Base-by-base conservation (phyloP, 129 eudicot genomes). In the Erigeron canadensis region DNA sequence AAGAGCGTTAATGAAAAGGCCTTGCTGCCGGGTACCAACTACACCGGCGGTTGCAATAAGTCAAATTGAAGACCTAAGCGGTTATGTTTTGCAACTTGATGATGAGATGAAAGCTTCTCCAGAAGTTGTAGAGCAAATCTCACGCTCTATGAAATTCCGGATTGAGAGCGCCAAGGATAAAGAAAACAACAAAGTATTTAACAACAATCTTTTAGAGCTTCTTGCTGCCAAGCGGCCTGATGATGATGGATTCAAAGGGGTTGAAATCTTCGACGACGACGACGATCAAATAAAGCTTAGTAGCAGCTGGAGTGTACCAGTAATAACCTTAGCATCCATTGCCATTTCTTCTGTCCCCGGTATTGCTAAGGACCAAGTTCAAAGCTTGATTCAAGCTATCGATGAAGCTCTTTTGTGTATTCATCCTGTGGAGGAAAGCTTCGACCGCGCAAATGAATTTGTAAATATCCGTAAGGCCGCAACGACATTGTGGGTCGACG, bases 121-220 rank as follows among this genome's bases (percentile, higher is more conserved):
- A 4, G 16, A n/a, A 17, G 41, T 34, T 4, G 8, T 63, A 48
- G 4, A 46, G 13, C 13, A 4, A 4, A 67, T 67, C 23, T 67
- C 59, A 19, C 46, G 22, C 3, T 45, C 56, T 0, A 11, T 67
- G 0, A 10, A 67, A 28, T 22, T 43, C 9, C 46, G 22, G 57
- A 46, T 67, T 9, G 42, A 67, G n/a, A 67, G 34, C 3, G 72
- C 19, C 40, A n/a, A 22, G 22, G 22, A 67, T 11, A 11, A 67
- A 48, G 43, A 59, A 16, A 42, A 40, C 8, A 67, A n/a, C n/a
- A n/a, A n/a, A n/a, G n/a, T n/a, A n/a, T n/a, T n/a, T n/a, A n/a
- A n/a, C n/a, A n/a, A 22, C 18, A 67, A 67, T 67, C 72, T 67
- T 22, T 4, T 47, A 2, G 10, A 67, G 4, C 72, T 45, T 67